Evolutionary conservation across 768 basidiomycete species (phyloP), one percentile per base, ranked within the genome.

Genomic region (Termitomyces sp.): DNA sequence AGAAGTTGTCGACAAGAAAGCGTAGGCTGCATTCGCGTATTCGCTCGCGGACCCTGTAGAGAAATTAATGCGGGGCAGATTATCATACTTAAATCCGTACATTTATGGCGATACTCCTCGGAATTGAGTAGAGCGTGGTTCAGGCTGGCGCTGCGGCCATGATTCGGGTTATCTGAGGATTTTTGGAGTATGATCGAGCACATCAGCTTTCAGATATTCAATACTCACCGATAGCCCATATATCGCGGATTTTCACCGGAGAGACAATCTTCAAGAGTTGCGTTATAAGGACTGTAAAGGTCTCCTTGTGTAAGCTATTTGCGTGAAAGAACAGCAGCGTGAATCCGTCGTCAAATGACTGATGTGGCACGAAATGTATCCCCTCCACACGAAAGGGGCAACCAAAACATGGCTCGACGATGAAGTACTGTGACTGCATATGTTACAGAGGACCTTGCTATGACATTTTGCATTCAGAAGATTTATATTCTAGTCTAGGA

Each of bases 41-140:
- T 57, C 50, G 1, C 42, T 52, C 27, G 56, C 56, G n/a, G 56
- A 51, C 56, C 56, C 56, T 57, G 34, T 8, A 10, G n/a, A 36
- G 2, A 9, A 22, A 22, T 20, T 44, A 34, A 44, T 16, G 6
- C 13, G 16, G 20, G 13, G 22, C 1, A 18, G 6, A 52, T 32
- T 3, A 22, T 43, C 18, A 4, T 42, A 20, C n/a, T 4, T 27
- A 0, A 10, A 7, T 22, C 5, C 39, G 13, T 10, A 57, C 56
- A 57, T 46, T 57, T 39, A 5, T 46, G 43, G 6, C 50, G 49
- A 34, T 52, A 57, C 34, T 57, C 24, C 5, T 51, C 43, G 2
- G 56, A 44, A 13, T 52, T 50, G 0, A 57, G 43, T 5, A 57
- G 26, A 37, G 31, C 34, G 13, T 43, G 49, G 27, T 57, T 57